Conservation (phyloP, 768 basidiomycete genomes). For the Leucocoprinus sp. region DNA sequence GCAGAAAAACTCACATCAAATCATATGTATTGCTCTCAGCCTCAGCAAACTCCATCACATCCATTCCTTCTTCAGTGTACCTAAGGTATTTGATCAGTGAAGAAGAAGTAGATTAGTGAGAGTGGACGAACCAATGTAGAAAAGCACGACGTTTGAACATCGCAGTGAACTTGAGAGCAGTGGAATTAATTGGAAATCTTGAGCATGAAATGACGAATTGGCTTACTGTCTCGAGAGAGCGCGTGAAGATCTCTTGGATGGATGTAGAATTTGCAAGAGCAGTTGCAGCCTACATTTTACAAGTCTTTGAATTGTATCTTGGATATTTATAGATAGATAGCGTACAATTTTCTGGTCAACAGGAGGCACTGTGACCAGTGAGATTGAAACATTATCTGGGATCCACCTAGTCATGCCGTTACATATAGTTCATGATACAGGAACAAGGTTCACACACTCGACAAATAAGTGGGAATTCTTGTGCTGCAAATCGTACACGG, state of each 20-base stretch:
- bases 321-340: constrained; percentile 7
- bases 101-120: background rate
- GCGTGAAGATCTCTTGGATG: constrained; percentile 80
- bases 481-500: constrained; percentile 64
- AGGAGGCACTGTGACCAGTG: constrained; percentile 75
- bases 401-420: constrained; percentile 56
- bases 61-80: constrained; percentile 91
- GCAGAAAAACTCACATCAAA: constrained; percentile 52
- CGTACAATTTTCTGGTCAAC: constrained; percentile 66
- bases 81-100: constrained; percentile 16
- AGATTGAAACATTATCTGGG: constrained; percentile 83
- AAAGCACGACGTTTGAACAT: constrained; percentile 87
- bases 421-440: background rate
- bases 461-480: constrained; percentile 74
- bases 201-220: background rate
- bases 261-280: constrained; percentile 73
- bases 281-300: constrained; percentile 46
- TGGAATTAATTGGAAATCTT: background rate
- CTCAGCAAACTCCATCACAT: constrained; percentile 77
- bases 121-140: constrained; percentile 60
- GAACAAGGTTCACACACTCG: constrained; percentile 42
- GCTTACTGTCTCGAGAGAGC: constrained; percentile 54
- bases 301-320: constrained; percentile 4
- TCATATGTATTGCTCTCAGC: constrained; percentile 80
- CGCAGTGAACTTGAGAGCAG: constrained; percentile 44